These are phyloP conservation scores for Sanghuangporus weigelae DNA, from an alignment of 1,284 basidiomycete species.

Conservation along the genomic window DNA sequence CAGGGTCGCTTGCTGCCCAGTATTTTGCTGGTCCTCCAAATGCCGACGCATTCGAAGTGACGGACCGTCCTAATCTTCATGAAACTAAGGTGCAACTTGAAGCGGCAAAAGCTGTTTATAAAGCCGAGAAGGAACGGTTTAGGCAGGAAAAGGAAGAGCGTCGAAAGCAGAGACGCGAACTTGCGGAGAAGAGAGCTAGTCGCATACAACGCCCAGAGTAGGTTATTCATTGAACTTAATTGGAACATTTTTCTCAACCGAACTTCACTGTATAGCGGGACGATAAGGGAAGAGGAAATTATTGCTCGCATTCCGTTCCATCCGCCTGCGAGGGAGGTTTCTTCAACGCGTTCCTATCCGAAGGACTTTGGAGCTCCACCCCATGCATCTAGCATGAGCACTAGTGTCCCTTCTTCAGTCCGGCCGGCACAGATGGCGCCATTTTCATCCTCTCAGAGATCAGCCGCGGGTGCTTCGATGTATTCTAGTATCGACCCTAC, in stretches of 20 bases:
- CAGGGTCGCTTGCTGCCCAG: background rate
- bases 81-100: conserved; percentile 56
- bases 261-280: background rate
- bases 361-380: conserved; percentile 1
- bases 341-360: conserved; percentile 3
- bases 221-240: background rate
- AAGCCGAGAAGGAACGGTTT: conserved; percentile 63
- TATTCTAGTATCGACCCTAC: conserved; percentile 1
- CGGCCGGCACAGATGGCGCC: background rate
- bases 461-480: conserved; percentile 20
- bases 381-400: background rate
- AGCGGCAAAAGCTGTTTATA: conserved; percentile 61
- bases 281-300: conserved; percentile 16
- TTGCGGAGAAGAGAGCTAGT: conserved; percentile 17
- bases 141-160: conserved; percentile 50
- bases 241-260: background rate
- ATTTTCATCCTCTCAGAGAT: background rate
- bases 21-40: conserved; percentile 4
- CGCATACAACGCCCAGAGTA: conserved; percentile 7
- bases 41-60: background rate
- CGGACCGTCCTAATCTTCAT: conserved; percentile 21
- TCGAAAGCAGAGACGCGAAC: conserved; percentile 36
- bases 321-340: background rate
- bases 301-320: conserved; percentile 13
- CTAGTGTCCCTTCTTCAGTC: background rate